phyloP scores from a whole-genome alignment of 2,329 filamentous ascomycete species.

The Cladosporium sp. region DNA sequence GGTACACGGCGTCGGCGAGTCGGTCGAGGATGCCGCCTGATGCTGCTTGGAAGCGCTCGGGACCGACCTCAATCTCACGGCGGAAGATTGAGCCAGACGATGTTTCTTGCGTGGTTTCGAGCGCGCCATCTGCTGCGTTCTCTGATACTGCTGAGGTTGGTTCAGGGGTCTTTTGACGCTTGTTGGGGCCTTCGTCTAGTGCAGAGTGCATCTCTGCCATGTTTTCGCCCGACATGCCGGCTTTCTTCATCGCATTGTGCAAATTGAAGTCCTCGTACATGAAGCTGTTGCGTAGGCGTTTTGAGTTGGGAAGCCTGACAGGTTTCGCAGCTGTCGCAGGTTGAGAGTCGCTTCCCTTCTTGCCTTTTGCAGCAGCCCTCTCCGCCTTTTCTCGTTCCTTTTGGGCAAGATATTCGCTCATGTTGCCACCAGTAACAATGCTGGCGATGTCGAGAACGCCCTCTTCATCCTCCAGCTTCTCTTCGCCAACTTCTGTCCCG shows the following conservation, averaged over 20 bases:
- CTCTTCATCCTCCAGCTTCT: slow-evolving; percentile 53
- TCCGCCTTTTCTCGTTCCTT: slow-evolving; percentile 74
- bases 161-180: slow-evolving; percentile 34
- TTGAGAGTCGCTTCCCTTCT: slow-evolving; percentile 48
- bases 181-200: slow-evolving; percentile 42
- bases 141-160: slow-evolving; percentile 27
- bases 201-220: slow-evolving; percentile 48
- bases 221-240: slow-evolving; percentile 40
- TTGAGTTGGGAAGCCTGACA: slow-evolving; percentile 62
- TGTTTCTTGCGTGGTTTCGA: slow-evolving; percentile 21
- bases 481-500: slow-evolving; percentile 50
- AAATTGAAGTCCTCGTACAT: slow-evolving; percentile 63
- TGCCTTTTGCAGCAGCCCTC: slow-evolving; percentile 51
- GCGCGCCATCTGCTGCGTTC: slow-evolving; percentile 29
- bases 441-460: slow-evolving; percentile 78
- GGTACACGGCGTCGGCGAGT: slow-evolving; percentile 78
- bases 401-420: slow-evolving; percentile 73
- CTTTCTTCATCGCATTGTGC: slow-evolving; percentile 48
- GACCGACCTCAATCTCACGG: slow-evolving; percentile 67
- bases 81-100: slow-evolving; percentile 31
- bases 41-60: slow-evolving; percentile 63
- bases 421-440: slow-evolving; percentile 69
- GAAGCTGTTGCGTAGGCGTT: slow-evolving; percentile 63
- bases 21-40: slow-evolving; percentile 68
- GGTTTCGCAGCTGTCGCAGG: slow-evolving; percentile 53